Evolutionary conservation across 2,329 filamentous ascomycete species (phyloP).

Genomic region (Dryadomyces sulphureus): DNA sequence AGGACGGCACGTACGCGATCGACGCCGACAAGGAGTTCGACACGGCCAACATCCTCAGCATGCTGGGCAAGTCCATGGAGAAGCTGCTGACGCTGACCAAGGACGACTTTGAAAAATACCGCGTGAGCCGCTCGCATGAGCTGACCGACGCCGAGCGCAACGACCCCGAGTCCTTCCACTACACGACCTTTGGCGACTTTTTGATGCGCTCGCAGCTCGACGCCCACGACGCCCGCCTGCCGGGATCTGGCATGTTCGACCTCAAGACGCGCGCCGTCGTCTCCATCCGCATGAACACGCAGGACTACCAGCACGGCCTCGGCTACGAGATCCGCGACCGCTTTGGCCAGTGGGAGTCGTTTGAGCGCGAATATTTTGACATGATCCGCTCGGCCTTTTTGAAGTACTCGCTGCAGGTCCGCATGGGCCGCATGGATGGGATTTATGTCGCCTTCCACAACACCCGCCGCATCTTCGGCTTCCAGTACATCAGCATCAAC

Average conservation of each 20-base stretch:
- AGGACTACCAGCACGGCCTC: constrained; percentile 54
- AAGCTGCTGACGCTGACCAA: constrained; percentile 78
- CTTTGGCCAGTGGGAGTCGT: constrained; percentile 75
- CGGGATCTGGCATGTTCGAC: constrained; percentile 89
- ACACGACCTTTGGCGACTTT: constrained; percentile 73
- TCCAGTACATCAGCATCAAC: constrained; percentile 75
- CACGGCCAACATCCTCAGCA: constrained; percentile 69
- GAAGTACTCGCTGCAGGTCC: constrained; percentile 92
- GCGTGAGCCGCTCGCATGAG: constrained; percentile 50
- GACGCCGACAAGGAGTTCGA: constrained; percentile 93
- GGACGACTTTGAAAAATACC: constrained; percentile 74
- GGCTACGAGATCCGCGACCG: constrained; percentile 75
- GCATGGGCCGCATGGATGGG: constrained; percentile 96
- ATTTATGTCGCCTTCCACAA: constrained; percentile 98
- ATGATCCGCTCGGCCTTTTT: constrained; percentile 91
- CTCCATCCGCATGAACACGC: constrained; percentile 75
- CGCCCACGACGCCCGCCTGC: constrained; percentile 71
- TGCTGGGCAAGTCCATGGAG: constrained; percentile 92
- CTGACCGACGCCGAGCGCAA: constrained; percentile 58
- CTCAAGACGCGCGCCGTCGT: constrained; percentile 89
- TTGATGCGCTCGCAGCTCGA: constrained; percentile 93
- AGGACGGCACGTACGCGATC: constrained; percentile 70
- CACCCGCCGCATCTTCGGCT: constrained; percentile 86
- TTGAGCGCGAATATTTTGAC: constrained; percentile 89
- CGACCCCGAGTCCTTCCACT: constrained; percentile 70